phyloP scores from a whole-genome alignment of 1,139 yeast species.

The Hanseniaspora gamundiae region DNA sequence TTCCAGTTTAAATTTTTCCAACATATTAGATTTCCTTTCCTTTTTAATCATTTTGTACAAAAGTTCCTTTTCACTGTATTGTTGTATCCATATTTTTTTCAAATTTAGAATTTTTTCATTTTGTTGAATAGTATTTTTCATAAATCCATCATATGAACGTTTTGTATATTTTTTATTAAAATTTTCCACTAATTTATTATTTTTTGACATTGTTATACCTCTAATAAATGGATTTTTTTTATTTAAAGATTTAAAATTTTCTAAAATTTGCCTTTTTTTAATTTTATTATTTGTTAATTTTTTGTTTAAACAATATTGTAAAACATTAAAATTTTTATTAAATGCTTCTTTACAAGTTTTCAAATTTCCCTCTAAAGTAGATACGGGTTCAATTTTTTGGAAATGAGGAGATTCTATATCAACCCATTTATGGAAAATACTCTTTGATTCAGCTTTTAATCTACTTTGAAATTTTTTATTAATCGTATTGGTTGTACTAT shows the following conservation, averaged over 20 bases:
- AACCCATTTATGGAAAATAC: neutral
- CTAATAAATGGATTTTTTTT: constrained; percentile 2
- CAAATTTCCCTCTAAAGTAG: neutral
- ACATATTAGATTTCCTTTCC: neutral
- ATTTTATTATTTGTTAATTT: neutral
- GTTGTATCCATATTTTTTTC: neutral
- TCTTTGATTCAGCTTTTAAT: constrained; percentile 1
- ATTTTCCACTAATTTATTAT: constrained; percentile 1
- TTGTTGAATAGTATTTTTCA: neutral
- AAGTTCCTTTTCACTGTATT: neutral
- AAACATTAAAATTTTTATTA: constrained; percentile 1
- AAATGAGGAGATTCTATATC: neutral
- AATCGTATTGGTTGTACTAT: neutral
- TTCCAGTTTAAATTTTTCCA: neutral
- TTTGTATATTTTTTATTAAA: neutral
- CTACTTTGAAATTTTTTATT: constrained; percentile 1
- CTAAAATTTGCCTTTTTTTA: neutral
- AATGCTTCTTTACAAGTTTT: neutral
- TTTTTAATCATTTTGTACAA: neutral
- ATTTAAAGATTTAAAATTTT: neutral
- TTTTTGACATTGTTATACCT: neutral
- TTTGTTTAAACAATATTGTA: neutral
- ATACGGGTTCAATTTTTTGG: neutral
- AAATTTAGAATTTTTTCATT: neutral
- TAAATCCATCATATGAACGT: neutral